Evolutionary conservation across 495 filamentous ascomycete genomes (phyloP), one percentile per base, ranked within the genome.

Genomic region (Bacidia rubella): DNA sequence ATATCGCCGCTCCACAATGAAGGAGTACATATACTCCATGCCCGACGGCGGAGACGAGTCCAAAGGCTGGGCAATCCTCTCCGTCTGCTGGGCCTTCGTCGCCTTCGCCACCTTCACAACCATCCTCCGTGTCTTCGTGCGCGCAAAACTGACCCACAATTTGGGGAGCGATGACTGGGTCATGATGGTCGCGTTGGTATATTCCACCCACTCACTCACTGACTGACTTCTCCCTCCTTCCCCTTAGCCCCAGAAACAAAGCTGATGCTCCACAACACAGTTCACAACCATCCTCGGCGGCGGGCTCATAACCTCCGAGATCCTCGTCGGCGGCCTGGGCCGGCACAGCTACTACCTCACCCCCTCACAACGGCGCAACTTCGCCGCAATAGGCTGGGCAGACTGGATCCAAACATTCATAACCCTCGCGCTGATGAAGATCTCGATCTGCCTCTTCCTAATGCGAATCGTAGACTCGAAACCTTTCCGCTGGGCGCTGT

Each of bases 341-440:
- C 23, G 57, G 38, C 57, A 59, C 22, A 35, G 51, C 12, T 59
- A 56, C 40, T 59, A 56, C 39, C 38, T 59, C 15, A 54, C 46
- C 2, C 1, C 23, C n/a, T 20, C 54, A 2, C 57, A 59, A 39
- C 32, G 49, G 23, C 24, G 54, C 3, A 23, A 54, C 19, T 56
- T 56, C 12, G 21, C 38, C 11, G 25, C 46, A 4, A 10, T 59
- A 10, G 57, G 54, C 19, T 59, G 57, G 57, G 44, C 41, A n/a
- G 57, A 59, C 29, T 59, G 57, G 57, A 56, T 59, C 7, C 57
- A 59, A 49, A 56, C 54, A 0, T 59, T 59, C 35, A 53, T 59
- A 2, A 59, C 57, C 2, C 49, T 59, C 1, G 40, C 29, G 2
- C 22, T 59, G 11, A 59, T 49, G 25, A 59, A 59, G 47, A 54